A percentile compares a stretch with the other conserved stretches of the same genome.
Evolutionary conservation across 768 basidiomycete species (phyloP).

Genomic region (Dictyophora rubrovolvata): DNA sequence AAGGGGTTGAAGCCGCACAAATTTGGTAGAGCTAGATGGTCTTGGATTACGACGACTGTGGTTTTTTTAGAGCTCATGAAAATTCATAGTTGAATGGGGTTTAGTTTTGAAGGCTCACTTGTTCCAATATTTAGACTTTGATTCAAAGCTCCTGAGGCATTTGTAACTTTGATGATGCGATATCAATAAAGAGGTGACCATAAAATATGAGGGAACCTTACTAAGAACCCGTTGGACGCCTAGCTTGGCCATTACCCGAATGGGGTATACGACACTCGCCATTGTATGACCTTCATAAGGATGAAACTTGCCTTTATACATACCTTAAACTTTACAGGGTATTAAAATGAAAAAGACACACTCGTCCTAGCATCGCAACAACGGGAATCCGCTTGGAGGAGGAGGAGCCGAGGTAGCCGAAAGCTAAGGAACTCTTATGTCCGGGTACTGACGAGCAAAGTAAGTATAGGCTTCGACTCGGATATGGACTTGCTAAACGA

Average conservation of each 20-base stretch:
- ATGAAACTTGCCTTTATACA: slow-evolving; percentile 48
- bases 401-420: slow-evolving; percentile 59
- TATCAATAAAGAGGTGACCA: background rate
- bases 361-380: slow-evolving; percentile 84
- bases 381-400: slow-evolving; percentile 54
- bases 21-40: slow-evolving; percentile 76
- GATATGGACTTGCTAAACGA: background rate
- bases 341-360: slow-evolving; percentile 22
- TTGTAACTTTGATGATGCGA: slow-evolving; percentile 50
- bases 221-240: slow-evolving; percentile 71
- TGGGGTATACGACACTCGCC: slow-evolving; percentile 62
- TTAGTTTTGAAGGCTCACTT: slow-evolving; percentile 54
- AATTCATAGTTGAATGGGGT: too few relatives aligned
- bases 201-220: slow-evolving; percentile 25
- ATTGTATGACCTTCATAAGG: slow-evolving; percentile 76
- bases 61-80: background rate
- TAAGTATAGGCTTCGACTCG: background rate
- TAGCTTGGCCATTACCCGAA: slow-evolving; percentile 66
- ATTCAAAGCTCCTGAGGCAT: slow-evolving; percentile 79
- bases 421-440: slow-evolving; percentile 71
- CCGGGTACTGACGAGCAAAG: slow-evolving; percentile 47
- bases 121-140: slow-evolving; percentile 68
- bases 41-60: slow-evolving; percentile 72
- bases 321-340: background rate
- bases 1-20: slow-evolving; percentile 71